Base-by-base conservation (phyloP, 345 rosid genomes). In the Eucalyptus viminalis region DNA sequence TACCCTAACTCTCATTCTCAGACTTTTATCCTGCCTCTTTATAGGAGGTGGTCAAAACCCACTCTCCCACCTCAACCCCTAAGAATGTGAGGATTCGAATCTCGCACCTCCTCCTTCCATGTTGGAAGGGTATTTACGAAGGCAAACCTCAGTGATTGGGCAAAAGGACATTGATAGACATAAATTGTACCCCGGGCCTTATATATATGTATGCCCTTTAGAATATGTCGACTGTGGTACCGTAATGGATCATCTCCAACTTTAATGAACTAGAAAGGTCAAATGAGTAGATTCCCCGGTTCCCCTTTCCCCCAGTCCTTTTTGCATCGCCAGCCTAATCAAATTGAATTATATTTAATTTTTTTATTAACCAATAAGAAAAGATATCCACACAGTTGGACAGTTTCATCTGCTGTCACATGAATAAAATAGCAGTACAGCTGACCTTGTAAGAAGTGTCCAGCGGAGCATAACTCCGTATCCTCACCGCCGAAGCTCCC, bases 11-110 rank as follows among this genome's bases (percentile, higher is more conserved):
- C 7, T 43, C 2, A 43, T 43, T 43, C 7, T 43, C 43, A 43
- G 0, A 43, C 1, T 43, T 43, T 43, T 43, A 43, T 43, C 2
- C 2, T 43, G 7, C 7, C 7, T 43, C 43, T 6, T 43, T 43
- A 6, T 2, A 43, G 43, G 43, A 43, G 43, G 7, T 43, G 43
- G 7, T 43, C 43, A 6, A 6, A 43, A 43, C 43, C 43, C 7
- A 43, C 43, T 43, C 43, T 0, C 43, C 43, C 7, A 43, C 43
- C 43, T 6, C 43, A 43, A 43, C 43, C 43, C 43, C 43, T 43
- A 0, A 43, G 43, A 43, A 43, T 0, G 1, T 43, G 7, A 0
- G 43, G 6, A 43, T 43, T 43, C 43, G 43, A 43, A 43, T 2
- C 43, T 2, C 7, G 2, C 43, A 43, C 43, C 43, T 43, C 43